Percentiles rank a stretch among this genome's conserved stretches.
These are phyloP conservation scores for Termitomyces sp. DNA, from an alignment of 768 basidiomycete genomes.

Conservation along the genomic window DNA sequence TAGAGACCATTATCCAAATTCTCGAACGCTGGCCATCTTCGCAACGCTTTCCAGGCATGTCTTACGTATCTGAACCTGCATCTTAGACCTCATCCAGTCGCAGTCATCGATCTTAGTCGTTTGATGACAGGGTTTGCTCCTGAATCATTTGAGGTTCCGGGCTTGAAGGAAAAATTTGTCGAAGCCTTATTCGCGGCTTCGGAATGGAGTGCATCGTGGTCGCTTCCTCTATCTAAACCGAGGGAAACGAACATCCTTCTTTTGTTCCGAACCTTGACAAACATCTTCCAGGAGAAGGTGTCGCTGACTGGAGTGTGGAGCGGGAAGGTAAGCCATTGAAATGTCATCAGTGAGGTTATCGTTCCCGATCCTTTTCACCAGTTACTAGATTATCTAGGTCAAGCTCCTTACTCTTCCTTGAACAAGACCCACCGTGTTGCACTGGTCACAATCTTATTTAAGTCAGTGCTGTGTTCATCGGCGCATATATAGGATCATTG, in stretches of 20 bases:
- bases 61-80: neutral
- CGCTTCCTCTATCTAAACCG: constrained; percentile 56
- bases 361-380: constrained; percentile 23
- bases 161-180: constrained; percentile 49
- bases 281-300: constrained; percentile 63
- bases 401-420: constrained; percentile 50
- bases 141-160: constrained; percentile 41
- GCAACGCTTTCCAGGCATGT: constrained; percentile 59
- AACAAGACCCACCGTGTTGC: constrained; percentile 74
- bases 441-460: constrained; percentile 79
- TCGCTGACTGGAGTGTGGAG: constrained; percentile 47
- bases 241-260: constrained; percentile 86
- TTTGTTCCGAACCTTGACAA: constrained; percentile 74
- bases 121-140: constrained; percentile 67
- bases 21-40: constrained; percentile 73
- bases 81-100: neutral
- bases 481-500: neutral
- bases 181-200: constrained; percentile 63
- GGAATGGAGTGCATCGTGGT: constrained; percentile 59
- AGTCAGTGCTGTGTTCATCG: constrained; percentile 50
- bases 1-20: constrained; percentile 60
- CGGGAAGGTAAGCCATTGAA: constrained; percentile 38
- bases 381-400: constrained; percentile 53
- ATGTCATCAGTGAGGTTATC: neutral
- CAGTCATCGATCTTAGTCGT: constrained; percentile 86